phyloP scores from a whole-genome alignment of 345 rosid genomes.

The Brassica rapa region DNA sequence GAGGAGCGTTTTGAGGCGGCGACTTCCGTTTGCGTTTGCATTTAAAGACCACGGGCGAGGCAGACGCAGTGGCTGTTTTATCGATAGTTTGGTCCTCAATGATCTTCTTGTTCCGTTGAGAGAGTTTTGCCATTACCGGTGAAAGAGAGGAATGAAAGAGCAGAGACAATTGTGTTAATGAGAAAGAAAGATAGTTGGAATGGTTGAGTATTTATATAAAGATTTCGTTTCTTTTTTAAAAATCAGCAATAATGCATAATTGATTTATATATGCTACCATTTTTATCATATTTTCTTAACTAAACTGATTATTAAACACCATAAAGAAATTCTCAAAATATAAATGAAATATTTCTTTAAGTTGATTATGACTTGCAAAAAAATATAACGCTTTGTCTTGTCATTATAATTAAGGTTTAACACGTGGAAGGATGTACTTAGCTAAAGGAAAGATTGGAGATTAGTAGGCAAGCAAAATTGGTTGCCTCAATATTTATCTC shows the following conservation, averaged over 20 bases:
- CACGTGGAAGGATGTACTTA: conserved; percentile 16
- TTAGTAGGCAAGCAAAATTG: conserved; percentile 25
- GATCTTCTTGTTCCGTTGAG: conserved; percentile 27
- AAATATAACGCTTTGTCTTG: not conserved
- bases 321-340: not conserved
- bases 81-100: not conserved
- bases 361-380: not conserved
- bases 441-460: conserved; percentile 15
- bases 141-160: not conserved
- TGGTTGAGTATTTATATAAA: conserved; percentile 37
- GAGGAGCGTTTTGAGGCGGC: conserved; percentile 74
- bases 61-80: conserved; percentile 26
- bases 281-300: not conserved
- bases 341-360: not conserved
- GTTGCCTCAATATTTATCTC: conserved; percentile 24
- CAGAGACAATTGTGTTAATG: conserved; percentile 13
- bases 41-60: conserved; percentile 41
- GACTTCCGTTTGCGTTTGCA: conserved; percentile 75
- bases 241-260: not conserved
- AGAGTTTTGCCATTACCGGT: conserved; percentile 36
- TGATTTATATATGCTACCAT: not conserved
- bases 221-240: not conserved
- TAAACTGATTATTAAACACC: not conserved
- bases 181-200: conserved; percentile 18
- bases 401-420: not conserved